These are phyloP conservation scores for Escallonia herrerae DNA, from an alignment of 129 eudicot species.

Conservation along the genomic window DNA sequence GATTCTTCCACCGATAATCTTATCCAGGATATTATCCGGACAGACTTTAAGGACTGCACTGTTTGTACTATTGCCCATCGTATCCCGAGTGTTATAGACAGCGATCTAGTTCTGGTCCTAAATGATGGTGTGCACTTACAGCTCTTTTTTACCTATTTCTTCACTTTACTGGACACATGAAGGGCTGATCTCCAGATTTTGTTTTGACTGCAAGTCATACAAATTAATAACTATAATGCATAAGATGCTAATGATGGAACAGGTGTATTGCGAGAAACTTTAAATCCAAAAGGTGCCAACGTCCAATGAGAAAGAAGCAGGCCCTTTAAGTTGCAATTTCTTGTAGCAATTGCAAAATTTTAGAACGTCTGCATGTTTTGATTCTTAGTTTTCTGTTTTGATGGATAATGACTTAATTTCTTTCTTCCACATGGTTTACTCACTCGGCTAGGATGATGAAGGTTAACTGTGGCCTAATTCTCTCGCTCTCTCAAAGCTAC, in stretches of 20 bases:
- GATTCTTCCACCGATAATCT: conserved; percentile 90
- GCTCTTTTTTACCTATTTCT: not conserved
- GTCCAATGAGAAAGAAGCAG: no score
- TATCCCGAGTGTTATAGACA: conserved; percentile 86
- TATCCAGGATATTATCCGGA: conserved; percentile 80
- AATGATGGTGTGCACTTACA: conserved; percentile 66
- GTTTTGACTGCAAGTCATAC: not conserved
- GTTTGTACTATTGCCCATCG: conserved; percentile 96
- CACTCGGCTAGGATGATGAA: no score
- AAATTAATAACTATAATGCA: no score
- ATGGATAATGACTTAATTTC: no score
- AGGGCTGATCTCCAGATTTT: not conserved
- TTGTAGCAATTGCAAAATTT: not conserved
- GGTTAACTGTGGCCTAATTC: no score
- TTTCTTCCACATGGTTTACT: no score
- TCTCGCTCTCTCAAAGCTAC: no score
- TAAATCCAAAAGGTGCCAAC: not conserved
- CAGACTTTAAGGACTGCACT: conserved; percentile 74
- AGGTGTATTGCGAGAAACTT: not conserved
- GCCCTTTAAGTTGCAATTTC: not conserved
- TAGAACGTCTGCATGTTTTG: no score
- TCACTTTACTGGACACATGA: not conserved
- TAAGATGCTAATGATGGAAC: not conserved
- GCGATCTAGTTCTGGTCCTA: conserved; percentile 92
- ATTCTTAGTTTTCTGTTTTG: no score